These are phyloP conservation scores for Yarrowia galli DNA, from an alignment of 1,139 yeast species.

Conservation along the genomic window DNA sequence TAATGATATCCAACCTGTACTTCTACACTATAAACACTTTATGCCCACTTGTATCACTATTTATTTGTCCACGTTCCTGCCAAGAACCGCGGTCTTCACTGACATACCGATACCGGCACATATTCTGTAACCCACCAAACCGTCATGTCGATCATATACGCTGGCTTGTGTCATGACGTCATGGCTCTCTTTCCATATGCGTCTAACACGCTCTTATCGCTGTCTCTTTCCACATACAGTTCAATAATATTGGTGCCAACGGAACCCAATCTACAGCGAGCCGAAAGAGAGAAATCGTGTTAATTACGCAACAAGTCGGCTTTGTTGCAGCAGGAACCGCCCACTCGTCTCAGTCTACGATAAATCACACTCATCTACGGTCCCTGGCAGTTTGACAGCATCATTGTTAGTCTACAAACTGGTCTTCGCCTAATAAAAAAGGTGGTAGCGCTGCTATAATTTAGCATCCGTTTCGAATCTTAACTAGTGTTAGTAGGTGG, in stretches of 20 bases:
- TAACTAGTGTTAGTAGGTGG: constrained; percentile 36
- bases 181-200: background rate
- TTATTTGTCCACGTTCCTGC: no score
- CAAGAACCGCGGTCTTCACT: background rate
- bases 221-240: constrained; percentile 7
- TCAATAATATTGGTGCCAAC: background rate
- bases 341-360: no score
- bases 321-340: no score
- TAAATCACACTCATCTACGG: no score
- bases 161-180: background rate
- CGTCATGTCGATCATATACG: background rate
- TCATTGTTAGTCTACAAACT: constrained; percentile 34
- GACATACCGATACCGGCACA: no score
- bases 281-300: no score
- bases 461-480: constrained; percentile 37
- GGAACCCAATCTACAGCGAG: constrained; percentile 6
- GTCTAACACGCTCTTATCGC: background rate
- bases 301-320: no score
- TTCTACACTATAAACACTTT: no score
- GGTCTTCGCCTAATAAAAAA: constrained; percentile 25
- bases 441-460: constrained; percentile 34
- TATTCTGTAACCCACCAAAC: background rate
- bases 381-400: no score
- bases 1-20: background rate
- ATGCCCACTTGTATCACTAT: no score